These are phyloP conservation scores for Colletotrichum lindemuthianum DNA, from an alignment of 2,329 filamentous ascomycete species.

Conservation along the genomic window DNA sequence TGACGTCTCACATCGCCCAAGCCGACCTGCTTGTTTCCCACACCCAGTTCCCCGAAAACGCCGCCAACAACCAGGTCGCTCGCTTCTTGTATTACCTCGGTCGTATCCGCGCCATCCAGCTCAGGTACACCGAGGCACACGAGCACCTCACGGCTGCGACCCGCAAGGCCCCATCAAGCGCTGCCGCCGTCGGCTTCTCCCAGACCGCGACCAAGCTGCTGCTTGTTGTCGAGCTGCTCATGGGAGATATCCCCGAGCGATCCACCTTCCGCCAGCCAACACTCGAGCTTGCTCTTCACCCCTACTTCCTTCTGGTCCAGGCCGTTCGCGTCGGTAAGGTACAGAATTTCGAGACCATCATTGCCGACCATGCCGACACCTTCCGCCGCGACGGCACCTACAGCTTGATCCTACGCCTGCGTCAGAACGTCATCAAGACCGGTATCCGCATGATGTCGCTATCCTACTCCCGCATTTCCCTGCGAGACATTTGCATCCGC, in stretches of 20 bases:
- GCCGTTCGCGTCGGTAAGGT: slow-evolving; percentile 97
- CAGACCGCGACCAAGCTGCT: slow-evolving; percentile 97
- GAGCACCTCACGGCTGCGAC: slow-evolving; percentile 93
- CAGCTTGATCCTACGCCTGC: slow-evolving; percentile 90
- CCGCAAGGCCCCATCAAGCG: slow-evolving; percentile 91
- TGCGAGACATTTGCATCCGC: slow-evolving; percentile 96
- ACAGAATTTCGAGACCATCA: slow-evolving; percentile 89
- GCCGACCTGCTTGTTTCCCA: slow-evolving; percentile 96
- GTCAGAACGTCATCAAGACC: slow-evolving; percentile 99
- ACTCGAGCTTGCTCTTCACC: slow-evolving; percentile 87
- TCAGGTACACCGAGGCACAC: slow-evolving; percentile 96
- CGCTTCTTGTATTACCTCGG: slow-evolving; percentile 98
- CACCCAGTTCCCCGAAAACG: slow-evolving; percentile 92
- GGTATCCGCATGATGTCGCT: slow-evolving; percentile 99
- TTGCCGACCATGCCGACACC: slow-evolving; percentile 80
- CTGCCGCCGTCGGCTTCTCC: slow-evolving; percentile 91
- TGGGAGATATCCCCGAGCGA: slow-evolving; percentile 98
- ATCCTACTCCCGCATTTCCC: slow-evolving; percentile 95
- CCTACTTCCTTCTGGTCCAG: slow-evolving; percentile 93
- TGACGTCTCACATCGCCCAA: slow-evolving; percentile 95
- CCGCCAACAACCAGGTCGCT: slow-evolving; percentile 97
- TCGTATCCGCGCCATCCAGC: slow-evolving; percentile 93
- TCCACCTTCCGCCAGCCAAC: slow-evolving; percentile 90
- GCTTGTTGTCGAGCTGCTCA: slow-evolving; percentile 93
- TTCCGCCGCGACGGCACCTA: slow-evolving; percentile 97